phyloP scores from a whole-genome alignment of 108 stramenopile species.

The Cyclotella baltica region DNA sequence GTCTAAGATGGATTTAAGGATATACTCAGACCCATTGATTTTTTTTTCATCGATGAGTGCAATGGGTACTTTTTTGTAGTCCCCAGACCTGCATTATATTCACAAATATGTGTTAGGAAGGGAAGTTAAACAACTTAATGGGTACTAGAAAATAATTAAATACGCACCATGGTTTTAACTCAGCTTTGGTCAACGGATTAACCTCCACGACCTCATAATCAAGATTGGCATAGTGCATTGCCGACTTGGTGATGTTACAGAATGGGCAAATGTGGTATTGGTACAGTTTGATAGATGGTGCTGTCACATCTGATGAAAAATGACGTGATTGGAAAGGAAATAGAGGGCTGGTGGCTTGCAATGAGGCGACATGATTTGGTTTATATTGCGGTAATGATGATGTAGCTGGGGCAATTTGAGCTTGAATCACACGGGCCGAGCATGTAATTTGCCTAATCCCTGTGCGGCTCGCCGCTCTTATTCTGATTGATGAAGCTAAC shows the following conservation, averaged over 20 bases:
- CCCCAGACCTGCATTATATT: slow-evolving; percentile 49
- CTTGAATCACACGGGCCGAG: too few relatives aligned
- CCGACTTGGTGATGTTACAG: slow-evolving; percentile 86
- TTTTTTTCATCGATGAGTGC: slow-evolving; percentile 62
- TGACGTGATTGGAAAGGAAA: neutral
- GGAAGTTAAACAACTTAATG: neutral
- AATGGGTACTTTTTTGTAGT: slow-evolving; percentile 92
- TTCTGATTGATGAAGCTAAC: too few relatives aligned
- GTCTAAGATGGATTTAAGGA: slow-evolving; percentile 57
- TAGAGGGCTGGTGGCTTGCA: neutral
- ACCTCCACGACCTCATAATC: slow-evolving; percentile 81
- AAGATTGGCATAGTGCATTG: slow-evolving; percentile 69
- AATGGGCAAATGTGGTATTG: slow-evolving; percentile 95
- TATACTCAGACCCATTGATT: slow-evolving; percentile 71
- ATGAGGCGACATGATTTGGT: neutral
- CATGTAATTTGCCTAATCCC: too few relatives aligned
- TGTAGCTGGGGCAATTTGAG: too few relatives aligned
- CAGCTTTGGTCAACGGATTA: slow-evolving; percentile 92
- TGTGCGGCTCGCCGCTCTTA: too few relatives aligned
- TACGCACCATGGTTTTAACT: slow-evolving; percentile 68
- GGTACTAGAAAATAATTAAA: neutral
- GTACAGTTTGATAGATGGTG: slow-evolving; percentile 67
- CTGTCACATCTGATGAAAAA: neutral
- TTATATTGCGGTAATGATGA: neutral
- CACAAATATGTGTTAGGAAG: neutral